phyloP scores from a whole-genome alignment of 2,329 filamentous ascomycete species.

The Tolypocladium album region DNA sequence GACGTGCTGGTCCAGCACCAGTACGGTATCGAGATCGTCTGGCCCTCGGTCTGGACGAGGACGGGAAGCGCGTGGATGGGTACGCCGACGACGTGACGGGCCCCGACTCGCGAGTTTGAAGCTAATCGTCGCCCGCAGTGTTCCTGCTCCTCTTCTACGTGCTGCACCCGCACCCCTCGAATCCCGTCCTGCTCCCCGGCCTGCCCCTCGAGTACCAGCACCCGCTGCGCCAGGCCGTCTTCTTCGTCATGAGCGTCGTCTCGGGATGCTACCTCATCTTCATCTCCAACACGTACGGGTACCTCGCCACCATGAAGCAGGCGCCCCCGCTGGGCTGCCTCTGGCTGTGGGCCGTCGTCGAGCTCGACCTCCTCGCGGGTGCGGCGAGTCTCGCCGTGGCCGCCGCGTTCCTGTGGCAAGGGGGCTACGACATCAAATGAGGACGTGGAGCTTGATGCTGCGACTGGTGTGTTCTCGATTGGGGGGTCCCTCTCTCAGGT shows the following conservation, averaged over 20 bases:
- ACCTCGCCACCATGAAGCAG: slow-evolving; percentile 83
- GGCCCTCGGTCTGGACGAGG: slow-evolving; percentile 42
- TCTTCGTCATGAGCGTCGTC: slow-evolving; percentile 48
- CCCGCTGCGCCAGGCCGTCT: slow-evolving; percentile 46
- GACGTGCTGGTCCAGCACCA: slow-evolving; percentile 73
- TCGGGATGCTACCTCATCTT: slow-evolving; percentile 73
- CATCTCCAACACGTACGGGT: slow-evolving; percentile 68
- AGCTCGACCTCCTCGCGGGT: slow-evolving; percentile 63
- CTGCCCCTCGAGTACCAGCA: slow-evolving; percentile 35
- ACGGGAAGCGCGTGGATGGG: slow-evolving; percentile 41
- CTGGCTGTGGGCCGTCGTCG: slow-evolving; percentile 89
- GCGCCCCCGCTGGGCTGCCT: slow-evolving; percentile 81
- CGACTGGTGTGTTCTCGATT: slow-evolving; percentile 3
- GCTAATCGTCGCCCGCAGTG: slow-evolving; percentile 26
- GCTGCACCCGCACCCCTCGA: slow-evolving; percentile 42
- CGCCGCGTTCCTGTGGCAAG: slow-evolving; percentile 33
- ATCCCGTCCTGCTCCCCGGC: slow-evolving; percentile 37
- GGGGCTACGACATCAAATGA: slow-evolving; percentile 35
- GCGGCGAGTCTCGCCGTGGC: slow-evolving; percentile 39
- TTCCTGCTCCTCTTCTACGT: slow-evolving; percentile 45
- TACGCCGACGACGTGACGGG: slow-evolving; percentile 17
- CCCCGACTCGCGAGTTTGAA: neutral
- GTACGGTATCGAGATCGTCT: slow-evolving; percentile 57
- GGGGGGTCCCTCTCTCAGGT: neutral
- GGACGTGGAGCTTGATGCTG: neutral